These are phyloP conservation scores for Fusarium albosuccineum DNA, from an alignment of 2,329 filamentous ascomycete species.

Conservation along the genomic window DNA sequence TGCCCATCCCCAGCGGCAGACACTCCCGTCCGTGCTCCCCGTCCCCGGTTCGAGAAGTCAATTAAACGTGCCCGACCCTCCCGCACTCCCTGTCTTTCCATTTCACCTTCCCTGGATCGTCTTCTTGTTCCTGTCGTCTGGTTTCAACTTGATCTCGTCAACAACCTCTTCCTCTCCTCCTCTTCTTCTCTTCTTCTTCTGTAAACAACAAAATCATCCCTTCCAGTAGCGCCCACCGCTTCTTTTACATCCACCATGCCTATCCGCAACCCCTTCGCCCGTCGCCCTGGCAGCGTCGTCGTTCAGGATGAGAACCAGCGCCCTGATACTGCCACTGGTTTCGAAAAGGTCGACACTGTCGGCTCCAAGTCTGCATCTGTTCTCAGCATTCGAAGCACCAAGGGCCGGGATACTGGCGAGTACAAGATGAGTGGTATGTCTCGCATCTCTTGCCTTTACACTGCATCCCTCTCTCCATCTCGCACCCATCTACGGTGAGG, in stretches of 20 bases:
- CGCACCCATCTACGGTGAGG: constrained; percentile 15
- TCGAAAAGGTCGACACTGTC: constrained; percentile 73
- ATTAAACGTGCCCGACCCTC: constrained; percentile 38
- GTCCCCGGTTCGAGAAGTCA: constrained; percentile 36
- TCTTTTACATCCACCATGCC: constrained; percentile 63
- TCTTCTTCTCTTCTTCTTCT: constrained; percentile 15
- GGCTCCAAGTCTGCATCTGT: constrained; percentile 73
- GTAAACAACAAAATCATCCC: constrained; percentile 21
- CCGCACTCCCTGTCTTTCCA: constrained; percentile 22
- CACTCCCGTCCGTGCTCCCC: constrained; percentile 23
- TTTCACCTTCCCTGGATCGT: constrained; percentile 1
- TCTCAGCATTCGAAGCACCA: constrained; percentile 72
- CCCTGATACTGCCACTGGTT: constrained; percentile 60
- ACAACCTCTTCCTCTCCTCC: not conserved
- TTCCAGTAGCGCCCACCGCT: constrained; percentile 16
- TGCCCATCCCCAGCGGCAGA: constrained; percentile 1
- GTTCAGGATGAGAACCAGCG: constrained; percentile 66
- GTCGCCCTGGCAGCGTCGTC: constrained; percentile 64
- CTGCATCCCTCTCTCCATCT: constrained; percentile 14
- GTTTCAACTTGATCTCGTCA: not conserved
- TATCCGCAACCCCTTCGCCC: constrained; percentile 79
- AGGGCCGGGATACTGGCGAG: constrained; percentile 74
- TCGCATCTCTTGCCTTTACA: constrained; percentile 14
- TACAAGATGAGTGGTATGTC: constrained; percentile 84
- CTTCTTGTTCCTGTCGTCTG: constrained; percentile 1